Evolutionary conservation across 176 grass and related monocot genomes (phyloP).

Genomic region (Phyllostachys edulis): DNA sequence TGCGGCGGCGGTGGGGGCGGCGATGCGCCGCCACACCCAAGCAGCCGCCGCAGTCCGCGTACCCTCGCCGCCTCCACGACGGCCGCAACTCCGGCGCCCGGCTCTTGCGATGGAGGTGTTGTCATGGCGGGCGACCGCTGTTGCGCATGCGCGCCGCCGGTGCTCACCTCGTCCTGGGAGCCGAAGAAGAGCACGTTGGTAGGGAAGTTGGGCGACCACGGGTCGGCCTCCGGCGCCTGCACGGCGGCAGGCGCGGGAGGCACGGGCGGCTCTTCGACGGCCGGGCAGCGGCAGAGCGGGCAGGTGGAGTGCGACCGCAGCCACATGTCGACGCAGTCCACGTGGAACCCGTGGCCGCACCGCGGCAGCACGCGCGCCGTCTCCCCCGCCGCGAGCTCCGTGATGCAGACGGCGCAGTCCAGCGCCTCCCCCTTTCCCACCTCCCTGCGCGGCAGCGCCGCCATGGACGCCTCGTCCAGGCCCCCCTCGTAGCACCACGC

Average conservation of each 20-base stretch:
- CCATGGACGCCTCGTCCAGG: conserved; percentile 57
- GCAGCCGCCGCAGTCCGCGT: conserved; percentile 44
- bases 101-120: not conserved
- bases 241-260: conserved; percentile 6
- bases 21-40: conserved; percentile 48
- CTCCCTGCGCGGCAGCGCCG: conserved; percentile 42
- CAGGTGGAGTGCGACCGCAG: conserved; percentile 73
- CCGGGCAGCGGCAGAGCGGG: conserved; percentile 81
- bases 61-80: conserved; percentile 15
- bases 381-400: conserved; percentile 61
- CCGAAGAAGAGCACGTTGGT: conserved; percentile 83
- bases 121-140: not conserved
- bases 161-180: conserved; percentile 71
- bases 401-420: conserved; percentile 81
- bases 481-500: conserved; percentile 49
- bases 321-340: conserved; percentile 89
- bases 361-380: conserved; percentile 67
- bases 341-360: conserved; percentile 75
- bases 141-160: conserved; percentile 25
- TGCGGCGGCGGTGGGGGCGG: conserved; percentile 11
- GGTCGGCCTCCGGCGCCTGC: conserved; percentile 45
- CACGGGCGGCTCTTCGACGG: conserved; percentile 44
- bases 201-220: conserved; percentile 59
- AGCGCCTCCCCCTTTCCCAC: conserved; percentile 36
- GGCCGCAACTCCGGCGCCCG: not conserved